Evolutionary conservation across 768 basidiomycete species (phyloP).

Genomic region (Rhodotorula taiwanensis): DNA sequence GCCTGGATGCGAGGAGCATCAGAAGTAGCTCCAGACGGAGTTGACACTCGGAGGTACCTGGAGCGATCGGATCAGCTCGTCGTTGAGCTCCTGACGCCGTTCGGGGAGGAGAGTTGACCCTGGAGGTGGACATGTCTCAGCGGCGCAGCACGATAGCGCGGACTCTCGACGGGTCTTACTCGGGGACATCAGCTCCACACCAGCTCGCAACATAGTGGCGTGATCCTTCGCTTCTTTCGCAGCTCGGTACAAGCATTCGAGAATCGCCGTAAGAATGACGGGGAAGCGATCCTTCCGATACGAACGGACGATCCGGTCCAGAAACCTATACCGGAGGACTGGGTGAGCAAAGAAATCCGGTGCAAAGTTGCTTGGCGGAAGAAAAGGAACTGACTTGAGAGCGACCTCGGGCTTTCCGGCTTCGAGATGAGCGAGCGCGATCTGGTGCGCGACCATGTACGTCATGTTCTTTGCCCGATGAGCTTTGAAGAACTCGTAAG

Average conservation of each 20-base stretch:
- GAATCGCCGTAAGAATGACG: slow-evolving; percentile 63
- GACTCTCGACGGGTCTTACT: slow-evolving; percentile 48
- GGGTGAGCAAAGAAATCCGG: not conserved
- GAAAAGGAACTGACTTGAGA: slow-evolving; percentile 55
- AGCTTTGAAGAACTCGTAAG: slow-evolving; percentile 88
- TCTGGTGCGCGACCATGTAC: slow-evolving; percentile 81
- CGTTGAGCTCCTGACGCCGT: slow-evolving; percentile 50
- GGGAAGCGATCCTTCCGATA: slow-evolving; percentile 83
- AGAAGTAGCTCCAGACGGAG: no score
- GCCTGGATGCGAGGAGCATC: no score
- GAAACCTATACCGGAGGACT: slow-evolving; percentile 56
- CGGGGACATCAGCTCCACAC: slow-evolving; percentile 75
- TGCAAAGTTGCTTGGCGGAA: not conserved
- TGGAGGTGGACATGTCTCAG: not conserved
- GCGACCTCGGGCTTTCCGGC: slow-evolving; percentile 80
- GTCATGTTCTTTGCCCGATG: slow-evolving; percentile 60
- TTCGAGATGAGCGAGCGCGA: slow-evolving; percentile 76
- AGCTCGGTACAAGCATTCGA: slow-evolving; percentile 74
- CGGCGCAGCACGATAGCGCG: not conserved
- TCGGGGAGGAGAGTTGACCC: slow-evolving; percentile 23
- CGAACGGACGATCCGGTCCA: slow-evolving; percentile 81
- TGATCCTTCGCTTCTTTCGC: slow-evolving; percentile 70
- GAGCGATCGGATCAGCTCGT: slow-evolving; percentile 51
- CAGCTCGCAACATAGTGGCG: slow-evolving; percentile 64
- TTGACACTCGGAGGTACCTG: not conserved